phyloP scores from a whole-genome alignment of 441 rosid genomes.

The Gossypium aridum region DNA sequence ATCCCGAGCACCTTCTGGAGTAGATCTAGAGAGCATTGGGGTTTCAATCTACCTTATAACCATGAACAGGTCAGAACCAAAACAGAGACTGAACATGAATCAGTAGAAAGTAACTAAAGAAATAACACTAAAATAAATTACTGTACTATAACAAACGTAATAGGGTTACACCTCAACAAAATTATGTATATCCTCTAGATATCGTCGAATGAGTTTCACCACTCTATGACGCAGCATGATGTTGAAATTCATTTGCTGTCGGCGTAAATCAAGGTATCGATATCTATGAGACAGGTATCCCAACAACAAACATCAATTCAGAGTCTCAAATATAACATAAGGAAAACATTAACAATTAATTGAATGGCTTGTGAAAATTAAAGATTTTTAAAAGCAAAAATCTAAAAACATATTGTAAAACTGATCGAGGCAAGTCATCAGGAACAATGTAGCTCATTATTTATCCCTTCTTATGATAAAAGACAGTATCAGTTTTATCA shows the following conservation, averaged over 20 bases:
- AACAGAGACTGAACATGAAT: conserved; percentile 14
- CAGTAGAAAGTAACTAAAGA: background rate
- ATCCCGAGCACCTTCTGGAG: conserved; percentile 99
- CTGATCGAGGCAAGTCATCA: background rate
- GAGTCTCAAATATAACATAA: background rate
- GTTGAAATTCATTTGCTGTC: conserved; percentile 77
- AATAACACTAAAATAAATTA: background rate
- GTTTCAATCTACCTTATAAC: conserved; percentile 86
- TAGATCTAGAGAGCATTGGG: conserved; percentile 91
- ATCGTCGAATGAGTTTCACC: conserved; percentile 79
- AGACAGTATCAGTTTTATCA: background rate
- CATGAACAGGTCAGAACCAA: conserved; percentile 37
- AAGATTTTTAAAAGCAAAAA: background rate
- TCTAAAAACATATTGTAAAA: background rate
- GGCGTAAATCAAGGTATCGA: conserved; percentile 90
- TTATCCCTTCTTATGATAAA: background rate
- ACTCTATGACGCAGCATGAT: conserved; percentile 81
- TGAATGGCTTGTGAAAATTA: background rate
- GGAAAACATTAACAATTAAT: background rate
- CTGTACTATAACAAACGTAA: background rate
- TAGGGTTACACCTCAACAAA: conserved; percentile 70
- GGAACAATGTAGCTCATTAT: background rate
- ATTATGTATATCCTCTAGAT: conserved; percentile 72
- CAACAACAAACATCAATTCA: conserved; percentile 4
- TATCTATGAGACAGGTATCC: conserved; percentile 32